Evolutionary conservation across 257 asterid species (phyloP).

Genomic region (Solanum raphanifolium): DNA sequence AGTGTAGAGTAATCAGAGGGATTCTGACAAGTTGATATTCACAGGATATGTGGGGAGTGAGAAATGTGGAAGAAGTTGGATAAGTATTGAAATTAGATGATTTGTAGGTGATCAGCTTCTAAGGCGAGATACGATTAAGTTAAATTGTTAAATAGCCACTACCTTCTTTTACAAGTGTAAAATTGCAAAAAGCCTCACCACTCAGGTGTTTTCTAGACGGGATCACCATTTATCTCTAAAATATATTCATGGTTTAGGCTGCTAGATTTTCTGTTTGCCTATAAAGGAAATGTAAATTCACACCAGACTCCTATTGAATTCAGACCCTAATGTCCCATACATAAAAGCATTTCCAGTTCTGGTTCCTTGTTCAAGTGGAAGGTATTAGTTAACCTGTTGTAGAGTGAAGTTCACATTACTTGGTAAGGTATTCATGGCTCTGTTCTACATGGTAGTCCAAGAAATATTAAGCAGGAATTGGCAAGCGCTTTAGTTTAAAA

Average conservation of each 20-base stretch:
- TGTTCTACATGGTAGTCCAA: neutral
- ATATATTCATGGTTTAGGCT: neutral
- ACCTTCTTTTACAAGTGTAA: neutral
- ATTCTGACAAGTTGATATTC: neutral
- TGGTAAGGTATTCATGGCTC: neutral
- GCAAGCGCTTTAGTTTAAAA: neutral
- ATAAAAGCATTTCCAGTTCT: neutral
- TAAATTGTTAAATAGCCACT: neutral
- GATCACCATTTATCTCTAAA: neutral
- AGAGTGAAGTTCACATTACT: neutral
- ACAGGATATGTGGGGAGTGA: neutral
- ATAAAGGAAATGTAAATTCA: neutral
- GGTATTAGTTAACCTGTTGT: neutral
- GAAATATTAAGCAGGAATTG: neutral
- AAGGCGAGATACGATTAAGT: neutral
- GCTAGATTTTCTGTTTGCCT: neutral
- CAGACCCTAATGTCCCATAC: neutral
- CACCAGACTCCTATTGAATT: neutral
- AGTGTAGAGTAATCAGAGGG: neutral
- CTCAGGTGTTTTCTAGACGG: neutral
- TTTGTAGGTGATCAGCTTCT: neutral
- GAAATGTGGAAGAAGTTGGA: neutral
- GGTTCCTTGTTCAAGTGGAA: neutral
- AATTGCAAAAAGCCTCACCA: neutral
- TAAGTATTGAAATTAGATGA: neutral